Percentiles rank a stretch among this genome's conserved stretches.
Evolutionary conservation across 805 yeast species (phyloP).

Genomic region (Saccharomyces kudriavzevii): DNA sequence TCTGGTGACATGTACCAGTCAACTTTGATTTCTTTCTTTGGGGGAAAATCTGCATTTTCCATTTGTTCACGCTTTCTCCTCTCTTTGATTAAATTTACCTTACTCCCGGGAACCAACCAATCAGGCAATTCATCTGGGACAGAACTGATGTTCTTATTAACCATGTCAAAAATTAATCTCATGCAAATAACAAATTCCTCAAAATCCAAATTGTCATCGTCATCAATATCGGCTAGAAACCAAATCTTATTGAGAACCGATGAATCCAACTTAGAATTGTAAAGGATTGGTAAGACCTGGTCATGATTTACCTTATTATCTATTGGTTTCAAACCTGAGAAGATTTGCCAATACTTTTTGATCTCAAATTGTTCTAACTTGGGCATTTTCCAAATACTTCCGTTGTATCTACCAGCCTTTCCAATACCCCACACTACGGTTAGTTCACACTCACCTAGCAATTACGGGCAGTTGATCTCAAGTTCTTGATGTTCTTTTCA

Average conservation of each 20-base stretch:
- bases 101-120: slow-evolving; percentile 89
- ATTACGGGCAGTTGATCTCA: neutral
- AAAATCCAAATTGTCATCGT: slow-evolving; percentile 85
- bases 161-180: slow-evolving; percentile 87
- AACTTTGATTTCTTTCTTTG: slow-evolving; percentile 34
- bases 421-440: neutral
- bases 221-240: slow-evolving; percentile 89
- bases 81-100: slow-evolving; percentile 78
- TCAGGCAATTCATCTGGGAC: slow-evolving; percentile 74
- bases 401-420: neutral
- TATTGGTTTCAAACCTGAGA: slow-evolving; percentile 78
- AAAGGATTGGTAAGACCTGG: slow-evolving; percentile 75
- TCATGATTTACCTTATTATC: slow-evolving; percentile 77
- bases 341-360: slow-evolving; percentile 95
- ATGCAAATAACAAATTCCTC: slow-evolving; percentile 97
- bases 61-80: slow-evolving; percentile 50
- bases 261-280: slow-evolving; percentile 77
- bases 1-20: slow-evolving; percentile 96
- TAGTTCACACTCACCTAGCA: neutral
- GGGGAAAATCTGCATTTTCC: slow-evolving; percentile 23
- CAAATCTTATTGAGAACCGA: slow-evolving; percentile 75
- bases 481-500: neutral
- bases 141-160: slow-evolving; percentile 56
- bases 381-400: slow-evolving; percentile 34
- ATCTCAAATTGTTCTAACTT: slow-evolving; percentile 91